These are phyloP conservation scores for Singerocomus inundabilis DNA, from an alignment of 1,284 basidiomycete genomes.

Conservation along the genomic window DNA sequence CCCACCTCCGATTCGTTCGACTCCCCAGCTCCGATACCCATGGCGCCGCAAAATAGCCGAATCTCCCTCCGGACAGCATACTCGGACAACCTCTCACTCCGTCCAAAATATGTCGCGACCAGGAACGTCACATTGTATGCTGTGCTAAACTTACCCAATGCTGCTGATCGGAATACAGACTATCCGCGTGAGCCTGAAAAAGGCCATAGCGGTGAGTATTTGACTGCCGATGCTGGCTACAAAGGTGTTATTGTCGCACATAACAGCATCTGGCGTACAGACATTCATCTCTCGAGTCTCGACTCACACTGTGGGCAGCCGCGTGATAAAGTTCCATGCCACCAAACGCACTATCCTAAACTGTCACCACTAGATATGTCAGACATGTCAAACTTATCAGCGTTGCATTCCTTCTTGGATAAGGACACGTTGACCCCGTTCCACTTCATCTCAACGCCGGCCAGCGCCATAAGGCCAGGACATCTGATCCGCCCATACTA, in stretches of 20 bases:
- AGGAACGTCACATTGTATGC: background rate
- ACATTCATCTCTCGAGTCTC: background rate
- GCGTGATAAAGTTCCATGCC: background rate
- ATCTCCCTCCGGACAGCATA: background rate
- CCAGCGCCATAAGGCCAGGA: background rate
- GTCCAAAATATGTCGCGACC: background rate
- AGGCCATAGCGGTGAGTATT: background rate
- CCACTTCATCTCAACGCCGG: background rate
- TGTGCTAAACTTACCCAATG: no score
- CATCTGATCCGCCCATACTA: slow-evolving; percentile 4
- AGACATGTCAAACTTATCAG: background rate
- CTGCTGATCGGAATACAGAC: background rate
- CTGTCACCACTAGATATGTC: background rate
- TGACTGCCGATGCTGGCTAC: background rate
- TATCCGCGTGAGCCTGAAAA: background rate
- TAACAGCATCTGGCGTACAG: no score
- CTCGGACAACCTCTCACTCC: background rate
- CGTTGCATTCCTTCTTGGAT: background rate
- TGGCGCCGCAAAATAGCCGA: background rate
- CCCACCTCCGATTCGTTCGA: background rate
- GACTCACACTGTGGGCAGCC: background rate
- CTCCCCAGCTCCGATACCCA: background rate
- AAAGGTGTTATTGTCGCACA: background rate
- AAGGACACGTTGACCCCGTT: background rate
- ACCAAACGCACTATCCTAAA: background rate